A percentile compares a stretch with the other conserved stretches of the same genome.
phyloP scores from a whole-genome alignment of 306 rosid genomes.

The Lathyrus sativus region DNA sequence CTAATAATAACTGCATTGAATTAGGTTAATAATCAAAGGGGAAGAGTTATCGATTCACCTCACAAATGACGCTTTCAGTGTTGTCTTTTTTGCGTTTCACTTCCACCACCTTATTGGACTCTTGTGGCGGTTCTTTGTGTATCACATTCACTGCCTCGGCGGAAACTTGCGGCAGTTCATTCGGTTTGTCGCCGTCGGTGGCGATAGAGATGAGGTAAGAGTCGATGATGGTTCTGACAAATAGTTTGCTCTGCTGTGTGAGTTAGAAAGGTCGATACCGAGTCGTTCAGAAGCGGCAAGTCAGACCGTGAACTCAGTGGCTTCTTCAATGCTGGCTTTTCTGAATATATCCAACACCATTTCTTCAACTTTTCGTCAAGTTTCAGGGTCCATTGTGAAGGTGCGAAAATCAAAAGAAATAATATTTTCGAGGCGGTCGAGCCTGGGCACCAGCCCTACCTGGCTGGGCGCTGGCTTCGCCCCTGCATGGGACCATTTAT shows the following conservation, averaged over 20 bases:
- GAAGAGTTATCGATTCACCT: too few species aligned
- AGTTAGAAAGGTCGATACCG: constrained; percentile 64
- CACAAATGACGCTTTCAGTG: too few species aligned
- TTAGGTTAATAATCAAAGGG: too few species aligned
- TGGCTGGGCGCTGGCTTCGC: too few species aligned
- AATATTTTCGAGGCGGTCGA: too few species aligned
- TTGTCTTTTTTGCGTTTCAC: too few species aligned
- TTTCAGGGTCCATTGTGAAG: constrained; percentile 50
- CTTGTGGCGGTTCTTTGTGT: not conserved
- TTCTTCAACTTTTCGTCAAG: constrained; percentile 59
- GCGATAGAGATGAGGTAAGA: constrained; percentile 51
- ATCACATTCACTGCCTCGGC: too few species aligned
- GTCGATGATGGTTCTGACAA: constrained; percentile 67
- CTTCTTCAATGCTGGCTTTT: constrained; percentile 47
- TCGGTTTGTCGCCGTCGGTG: constrained; percentile 17
- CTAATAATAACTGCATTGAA: too few species aligned
- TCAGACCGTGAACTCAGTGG: constrained; percentile 67
- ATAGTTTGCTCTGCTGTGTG: constrained; percentile 34
- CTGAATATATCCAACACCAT: constrained; percentile 58
- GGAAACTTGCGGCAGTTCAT: not conserved
- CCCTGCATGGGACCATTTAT: too few species aligned
- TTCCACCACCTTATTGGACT: too few species aligned
- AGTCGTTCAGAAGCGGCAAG: constrained; percentile 58
- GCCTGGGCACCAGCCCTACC: too few species aligned
- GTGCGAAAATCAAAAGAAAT: not conserved